Evolutionary conservation across 2,329 filamentous ascomycete species (phyloP), one percentile per base, ranked within the genome.

Genomic region (Ophiostoma triangulosporum): DNA sequence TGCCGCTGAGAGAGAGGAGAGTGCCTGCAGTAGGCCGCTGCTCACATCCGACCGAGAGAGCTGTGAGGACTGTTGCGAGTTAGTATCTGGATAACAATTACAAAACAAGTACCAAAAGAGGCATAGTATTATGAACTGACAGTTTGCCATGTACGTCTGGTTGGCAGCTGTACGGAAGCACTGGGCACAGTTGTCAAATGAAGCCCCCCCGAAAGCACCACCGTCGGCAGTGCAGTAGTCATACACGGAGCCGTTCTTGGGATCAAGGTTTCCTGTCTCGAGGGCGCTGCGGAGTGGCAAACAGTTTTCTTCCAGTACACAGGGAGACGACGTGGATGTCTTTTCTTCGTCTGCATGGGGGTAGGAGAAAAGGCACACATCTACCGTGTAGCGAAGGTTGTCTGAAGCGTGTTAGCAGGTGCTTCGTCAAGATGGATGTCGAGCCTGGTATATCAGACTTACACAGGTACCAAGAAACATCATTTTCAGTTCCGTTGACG

Each of bases 351-450:
- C 62, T 0, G 62, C 58, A 0, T 62, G 58, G 0, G 66, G 66
- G 1, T 65, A 66, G 1, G 66, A 60, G 22, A 66, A 78, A 1
- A 77, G 62, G 51, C 75, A 78, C 0, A 70, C 68, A 29, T 71
- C 69, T 4, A 76, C 62, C 0, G 73, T 62, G 48, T 73, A 77
- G 35, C 74, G 67, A 0, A 77, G 33, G 48, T 77, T 78, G 56
- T 77, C 43, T 46, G 12, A 4, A 36, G 33, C 33, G n/a, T 17
- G 15, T 46, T 46, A 46, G 43, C 24, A 46, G 6, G 12, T n/a
- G n/a, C n/a, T n/a, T n/a, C n/a, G n/a, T n/a, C n/a, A 24, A 45
- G 3, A 12, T 4, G 12, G 1, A 43, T 35, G 4, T 14, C 15
- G 12, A 3, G 24, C n/a, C n/a, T n/a, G n/a, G n/a, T n/a, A n/a